Conservation (phyloP, 805 yeast species). For the Metschnikowia corniflorae region DNA sequence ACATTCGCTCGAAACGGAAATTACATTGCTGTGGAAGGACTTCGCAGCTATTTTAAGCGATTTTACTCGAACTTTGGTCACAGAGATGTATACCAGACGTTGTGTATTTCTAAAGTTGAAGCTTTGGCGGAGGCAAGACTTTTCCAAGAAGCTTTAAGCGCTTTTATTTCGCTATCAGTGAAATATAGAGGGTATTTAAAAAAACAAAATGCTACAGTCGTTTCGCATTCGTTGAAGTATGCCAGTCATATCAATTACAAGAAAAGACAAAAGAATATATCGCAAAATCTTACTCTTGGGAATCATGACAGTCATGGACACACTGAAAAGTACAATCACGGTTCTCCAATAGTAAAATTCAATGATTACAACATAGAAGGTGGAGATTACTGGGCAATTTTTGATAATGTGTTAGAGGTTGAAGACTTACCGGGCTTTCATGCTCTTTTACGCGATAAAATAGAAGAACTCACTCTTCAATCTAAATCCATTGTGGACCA, state of each 20-base stretch:
- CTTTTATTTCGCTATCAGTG: conserved; percentile 21
- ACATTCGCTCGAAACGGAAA: conserved; percentile 29
- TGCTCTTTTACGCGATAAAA: conserved; percentile 18
- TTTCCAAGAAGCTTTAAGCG: conserved; percentile 20
- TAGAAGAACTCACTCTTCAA: conserved; percentile 5
- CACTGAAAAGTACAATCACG: neutral
- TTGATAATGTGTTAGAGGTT: conserved; percentile 26
- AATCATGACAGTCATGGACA: neutral
- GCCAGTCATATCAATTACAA: conserved; percentile 11
- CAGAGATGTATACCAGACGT: conserved; percentile 24
- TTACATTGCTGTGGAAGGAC: conserved; percentile 26
- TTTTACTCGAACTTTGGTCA: conserved; percentile 36
- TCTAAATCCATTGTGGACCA: conserved; percentile 16
- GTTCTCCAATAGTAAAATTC: conserved; percentile 23
- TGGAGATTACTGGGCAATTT: conserved; percentile 21
- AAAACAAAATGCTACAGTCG: conserved; percentile 7
- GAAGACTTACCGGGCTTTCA: conserved; percentile 34
- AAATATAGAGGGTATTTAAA: conserved; percentile 20
- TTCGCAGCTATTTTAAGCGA: conserved; percentile 33
- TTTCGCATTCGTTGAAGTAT: conserved; percentile 10
- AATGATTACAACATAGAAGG: conserved; percentile 26
- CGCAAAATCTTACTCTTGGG: conserved; percentile 1
- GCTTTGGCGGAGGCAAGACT: conserved; percentile 24
- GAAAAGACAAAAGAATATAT: conserved; percentile 19
- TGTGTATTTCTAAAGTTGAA: conserved; percentile 30